A percentile compares a stretch with the other conserved stretches of the same genome.
phyloP scores from a whole-genome alignment of 2,329 filamentous ascomycete genomes.

The Hymenoscyphus linearis region DNA sequence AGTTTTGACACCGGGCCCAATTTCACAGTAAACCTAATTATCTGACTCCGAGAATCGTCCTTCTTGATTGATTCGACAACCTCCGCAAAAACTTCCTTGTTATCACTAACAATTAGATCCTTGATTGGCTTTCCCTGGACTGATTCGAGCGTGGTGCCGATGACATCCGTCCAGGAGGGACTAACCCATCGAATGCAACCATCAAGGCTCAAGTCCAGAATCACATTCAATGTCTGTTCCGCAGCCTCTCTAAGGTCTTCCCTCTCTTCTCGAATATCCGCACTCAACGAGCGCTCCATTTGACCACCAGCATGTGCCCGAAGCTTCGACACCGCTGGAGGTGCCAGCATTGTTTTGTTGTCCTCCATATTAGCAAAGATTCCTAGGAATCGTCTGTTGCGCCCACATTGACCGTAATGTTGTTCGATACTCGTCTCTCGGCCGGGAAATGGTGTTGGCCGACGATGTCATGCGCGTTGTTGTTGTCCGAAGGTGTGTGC shows the following conservation, averaged over 20 bases:
- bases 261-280: constrained; percentile 87
- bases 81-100: constrained; percentile 74
- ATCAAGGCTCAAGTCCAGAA: constrained; percentile 88
- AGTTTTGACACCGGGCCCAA: constrained; percentile 67
- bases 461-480: constrained; percentile 22
- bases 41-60: constrained; percentile 88
- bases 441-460: constrained; percentile 1
- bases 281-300: constrained; percentile 68
- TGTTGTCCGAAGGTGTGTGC: constrained; percentile 13
- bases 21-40: constrained; percentile 73
- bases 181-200: constrained; percentile 93
- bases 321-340: constrained; percentile 28
- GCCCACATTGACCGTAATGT: constrained; percentile 27
- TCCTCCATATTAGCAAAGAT: constrained; percentile 25
- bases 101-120: constrained; percentile 71
- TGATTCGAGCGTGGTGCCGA: constrained; percentile 69
- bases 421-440: constrained; percentile 6
- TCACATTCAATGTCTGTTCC: constrained; percentile 93
- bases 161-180: constrained; percentile 89
- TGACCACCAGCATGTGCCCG: constrained; percentile 27
- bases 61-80: constrained; percentile 84
- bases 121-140: constrained; percentile 74
- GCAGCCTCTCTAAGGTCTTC: constrained; percentile 93
- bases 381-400: constrained; percentile 22
- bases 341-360: constrained; percentile 27